Percentiles rank a stretch among this genome's conserved stretches.
These are phyloP conservation scores for Saprolegnia diclina DNA, from an alignment of 352 stramenopile species.

Conservation along the genomic window DNA sequence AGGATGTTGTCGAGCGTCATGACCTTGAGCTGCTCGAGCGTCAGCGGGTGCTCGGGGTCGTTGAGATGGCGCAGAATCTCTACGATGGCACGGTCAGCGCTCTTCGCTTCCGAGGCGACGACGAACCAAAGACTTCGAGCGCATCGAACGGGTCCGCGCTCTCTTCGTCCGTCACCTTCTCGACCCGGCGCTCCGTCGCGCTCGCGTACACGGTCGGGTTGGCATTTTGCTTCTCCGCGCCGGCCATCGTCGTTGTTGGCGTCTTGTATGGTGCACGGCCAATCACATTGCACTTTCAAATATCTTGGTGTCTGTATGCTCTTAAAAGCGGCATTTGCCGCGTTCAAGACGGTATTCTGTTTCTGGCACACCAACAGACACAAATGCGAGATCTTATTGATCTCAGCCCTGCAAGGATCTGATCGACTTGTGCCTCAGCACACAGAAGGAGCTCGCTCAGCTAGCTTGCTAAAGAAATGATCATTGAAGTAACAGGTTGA, in stretches of 20 bases:
- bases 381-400: too few species aligned
- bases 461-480: too few species aligned
- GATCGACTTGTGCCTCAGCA: too few species aligned
- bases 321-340: background rate
- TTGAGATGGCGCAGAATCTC: slow-evolving; percentile 87
- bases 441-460: too few species aligned
- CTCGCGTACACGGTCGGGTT: slow-evolving; percentile 83
- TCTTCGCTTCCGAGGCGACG: background rate
- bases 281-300: slow-evolving; percentile 4
- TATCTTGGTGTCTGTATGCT: slow-evolving; percentile 6
- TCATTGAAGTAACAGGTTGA: too few species aligned
- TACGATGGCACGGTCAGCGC: slow-evolving; percentile 24
- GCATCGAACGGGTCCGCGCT: slow-evolving; percentile 70
- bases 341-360: too few species aligned
- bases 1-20: slow-evolving; percentile 86
- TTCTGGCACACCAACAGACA: too few species aligned
- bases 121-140: slow-evolving; percentile 81
- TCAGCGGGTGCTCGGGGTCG: slow-evolving; percentile 91
- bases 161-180: slow-evolving; percentile 64
- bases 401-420: too few species aligned
- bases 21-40: slow-evolving; percentile 91
- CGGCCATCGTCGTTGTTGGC: slow-evolving; percentile 35
- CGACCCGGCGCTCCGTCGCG: slow-evolving; percentile 49
- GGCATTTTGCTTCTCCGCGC: slow-evolving; percentile 83
- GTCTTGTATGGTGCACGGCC: background rate